Evolutionary conservation across 176 grass and related monocot genomes (phyloP).

Genomic region (Carex cristatella): DNA sequence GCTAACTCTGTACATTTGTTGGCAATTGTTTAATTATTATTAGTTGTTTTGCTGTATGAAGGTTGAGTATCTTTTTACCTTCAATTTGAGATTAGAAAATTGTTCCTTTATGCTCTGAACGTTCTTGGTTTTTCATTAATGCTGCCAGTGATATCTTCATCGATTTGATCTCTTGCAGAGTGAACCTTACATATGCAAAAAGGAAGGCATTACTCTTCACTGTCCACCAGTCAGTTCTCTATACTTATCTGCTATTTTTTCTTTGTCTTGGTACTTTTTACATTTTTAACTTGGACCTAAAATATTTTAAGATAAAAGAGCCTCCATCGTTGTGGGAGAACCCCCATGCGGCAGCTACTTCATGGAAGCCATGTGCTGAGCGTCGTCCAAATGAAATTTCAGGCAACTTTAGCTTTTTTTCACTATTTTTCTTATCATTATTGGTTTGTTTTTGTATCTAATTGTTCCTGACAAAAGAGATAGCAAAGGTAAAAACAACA

Average conservation of each 20-base stretch:
- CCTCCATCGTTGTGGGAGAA: conserved; percentile 85
- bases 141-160: neutral
- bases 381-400: conserved; percentile 48
- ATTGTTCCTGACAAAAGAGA: neutral
- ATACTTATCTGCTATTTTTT: conserved; percentile 9
- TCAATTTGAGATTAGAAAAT: neutral
- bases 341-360: conserved; percentile 57
- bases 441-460: conserved; percentile 7
- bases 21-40: neutral
- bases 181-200: conserved; percentile 77
- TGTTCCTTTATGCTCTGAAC: conserved; percentile 9
- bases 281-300: conserved; percentile 20
- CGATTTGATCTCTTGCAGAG: conserved; percentile 40
- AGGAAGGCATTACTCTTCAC: conserved; percentile 81
- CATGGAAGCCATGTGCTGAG: conserved; percentile 92
- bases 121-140: neutral
- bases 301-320: conserved; percentile 39
- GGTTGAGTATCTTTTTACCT: neutral
- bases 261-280: neutral
- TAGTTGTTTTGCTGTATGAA: neutral
- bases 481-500: neutral
- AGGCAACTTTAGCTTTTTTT: conserved; percentile 39
- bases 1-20: neutral
- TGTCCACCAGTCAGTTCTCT: conserved; percentile 58
- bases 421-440: neutral